Evolutionary conservation across 176 grass and related monocot species (phyloP).

Genomic region (Puya raimondii): DNA sequence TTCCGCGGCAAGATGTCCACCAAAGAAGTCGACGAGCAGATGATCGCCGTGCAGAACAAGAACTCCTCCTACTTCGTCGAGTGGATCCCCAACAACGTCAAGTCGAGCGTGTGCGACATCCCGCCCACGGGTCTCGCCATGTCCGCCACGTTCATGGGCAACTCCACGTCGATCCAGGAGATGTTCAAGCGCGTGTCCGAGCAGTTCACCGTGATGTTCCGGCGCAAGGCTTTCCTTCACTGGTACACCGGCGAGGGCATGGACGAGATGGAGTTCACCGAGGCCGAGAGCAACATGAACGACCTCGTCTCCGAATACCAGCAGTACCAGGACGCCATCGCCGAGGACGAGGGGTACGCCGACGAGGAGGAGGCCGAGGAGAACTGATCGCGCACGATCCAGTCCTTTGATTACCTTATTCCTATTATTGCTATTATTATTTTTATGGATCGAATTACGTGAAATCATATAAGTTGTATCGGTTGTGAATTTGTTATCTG

Average conservation of each 20-base stretch:
- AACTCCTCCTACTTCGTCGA: slow-evolving; percentile 32
- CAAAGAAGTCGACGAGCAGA: slow-evolving; percentile 32
- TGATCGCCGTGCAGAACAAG: slow-evolving; percentile 30
- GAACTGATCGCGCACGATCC: not conserved
- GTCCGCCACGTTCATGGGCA: slow-evolving; percentile 12
- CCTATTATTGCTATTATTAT: too few species aligned
- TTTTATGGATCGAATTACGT: too few species aligned
- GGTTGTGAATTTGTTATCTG: too few species aligned
- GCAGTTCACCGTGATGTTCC: slow-evolving; percentile 30
- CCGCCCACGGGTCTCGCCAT: slow-evolving; percentile 3
- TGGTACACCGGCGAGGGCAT: slow-evolving; percentile 26
- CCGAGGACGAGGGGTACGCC: slow-evolving; percentile 1
- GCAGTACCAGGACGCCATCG: slow-evolving; percentile 7
- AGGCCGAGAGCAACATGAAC: slow-evolving; percentile 30
- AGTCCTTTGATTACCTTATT: not conserved
- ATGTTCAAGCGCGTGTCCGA: slow-evolving; percentile 11
- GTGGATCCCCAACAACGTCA: slow-evolving; percentile 36
- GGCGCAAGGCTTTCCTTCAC: slow-evolving; percentile 27
- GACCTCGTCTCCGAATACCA: slow-evolving; percentile 11
- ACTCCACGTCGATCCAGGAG: slow-evolving; percentile 11
- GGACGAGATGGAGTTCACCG: slow-evolving; percentile 31
- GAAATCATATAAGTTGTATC: too few species aligned
- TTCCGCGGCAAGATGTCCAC: slow-evolving; percentile 27
- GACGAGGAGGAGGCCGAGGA: slow-evolving; percentile 2
- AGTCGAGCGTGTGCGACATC: slow-evolving; percentile 30